Conservation (phyloP, 2,329 filamentous ascomycete species). For the Xenoacremonium recifei region DNA sequence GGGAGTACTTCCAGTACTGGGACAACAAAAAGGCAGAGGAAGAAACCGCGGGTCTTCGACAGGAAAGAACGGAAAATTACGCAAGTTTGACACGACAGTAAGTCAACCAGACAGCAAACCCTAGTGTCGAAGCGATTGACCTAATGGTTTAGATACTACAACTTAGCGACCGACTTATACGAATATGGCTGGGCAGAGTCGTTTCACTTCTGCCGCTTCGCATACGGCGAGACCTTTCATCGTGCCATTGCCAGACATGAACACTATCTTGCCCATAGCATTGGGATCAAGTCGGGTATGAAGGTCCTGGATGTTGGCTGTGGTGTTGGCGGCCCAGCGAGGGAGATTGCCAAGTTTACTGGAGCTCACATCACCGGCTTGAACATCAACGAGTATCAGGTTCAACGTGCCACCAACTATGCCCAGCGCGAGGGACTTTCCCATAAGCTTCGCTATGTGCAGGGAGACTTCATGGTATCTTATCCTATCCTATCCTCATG, state of each 20-base stretch:
- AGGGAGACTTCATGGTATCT: conserved; percentile 86
- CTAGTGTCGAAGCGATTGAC: neutral
- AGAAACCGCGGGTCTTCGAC: conserved; percentile 67
- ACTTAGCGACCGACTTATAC: conserved; percentile 86
- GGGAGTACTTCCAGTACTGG: conserved; percentile 91
- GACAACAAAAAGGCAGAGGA: conserved; percentile 72
- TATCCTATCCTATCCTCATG: neutral
- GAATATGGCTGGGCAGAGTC: conserved; percentile 92
- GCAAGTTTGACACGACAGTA: conserved; percentile 86
- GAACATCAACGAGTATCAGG: conserved; percentile 99
- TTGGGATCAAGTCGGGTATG: conserved; percentile 77
- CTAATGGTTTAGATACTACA: conserved; percentile 68
- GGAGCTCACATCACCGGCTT: conserved; percentile 81
- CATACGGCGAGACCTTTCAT: conserved; percentile 77
- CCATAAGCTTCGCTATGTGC: conserved; percentile 75
- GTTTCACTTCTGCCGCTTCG: conserved; percentile 96
- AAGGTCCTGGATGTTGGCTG: conserved; percentile 93
- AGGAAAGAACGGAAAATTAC: conserved; percentile 79
- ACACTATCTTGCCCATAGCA: conserved; percentile 87
- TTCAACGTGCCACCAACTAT: conserved; percentile 79
- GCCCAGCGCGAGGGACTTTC: conserved; percentile 75
- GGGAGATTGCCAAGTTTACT: conserved; percentile 91
- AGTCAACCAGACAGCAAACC: conserved; percentile 30
- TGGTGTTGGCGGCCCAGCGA: conserved; percentile 89
- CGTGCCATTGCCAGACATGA: conserved; percentile 91